Conservation (phyloP, 148 eudicot genomes). For the Rhododendron ovatum region DNA sequence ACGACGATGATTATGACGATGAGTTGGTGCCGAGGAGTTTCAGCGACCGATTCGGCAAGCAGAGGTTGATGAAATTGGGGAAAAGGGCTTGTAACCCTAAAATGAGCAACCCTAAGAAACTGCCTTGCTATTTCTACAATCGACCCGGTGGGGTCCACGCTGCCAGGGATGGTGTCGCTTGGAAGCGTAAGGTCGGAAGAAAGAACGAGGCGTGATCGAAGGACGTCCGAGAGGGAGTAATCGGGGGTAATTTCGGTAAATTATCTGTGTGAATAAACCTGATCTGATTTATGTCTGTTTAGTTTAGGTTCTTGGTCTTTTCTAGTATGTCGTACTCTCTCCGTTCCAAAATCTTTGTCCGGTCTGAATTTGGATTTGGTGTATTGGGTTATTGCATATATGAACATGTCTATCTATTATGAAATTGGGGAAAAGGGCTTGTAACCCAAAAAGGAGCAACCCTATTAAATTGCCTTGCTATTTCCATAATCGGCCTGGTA, state of each 20-base stretch:
- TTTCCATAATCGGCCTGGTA: conserved; percentile 35
- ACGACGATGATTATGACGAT: conserved; percentile 49
- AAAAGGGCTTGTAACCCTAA: conserved; percentile 41
- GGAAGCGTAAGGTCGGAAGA: background rate
- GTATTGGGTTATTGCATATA: background rate
- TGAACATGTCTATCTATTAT: conserved; percentile 5
- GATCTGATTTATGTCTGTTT: background rate
- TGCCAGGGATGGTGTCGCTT: background rate
- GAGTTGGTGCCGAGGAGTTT: conserved; percentile 60
- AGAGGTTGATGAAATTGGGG: conserved; percentile 71
- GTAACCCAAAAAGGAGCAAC: conserved; percentile 31
- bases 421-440: conserved; percentile 66
- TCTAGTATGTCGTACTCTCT: background rate
- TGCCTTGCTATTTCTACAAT: conserved; percentile 29
- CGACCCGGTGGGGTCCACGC: conserved; percentile 46
- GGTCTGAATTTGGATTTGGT: background rate
- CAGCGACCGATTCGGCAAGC: conserved; percentile 35
- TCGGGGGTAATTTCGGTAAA: background rate
- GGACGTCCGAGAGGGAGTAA: background rate
- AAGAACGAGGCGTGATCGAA: background rate
- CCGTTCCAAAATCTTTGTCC: no score
- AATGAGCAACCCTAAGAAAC: conserved; percentile 44
- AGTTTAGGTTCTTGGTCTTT: background rate
- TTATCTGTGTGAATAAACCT: background rate
- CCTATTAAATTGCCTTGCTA: conserved; percentile 38